A percentile compares a stretch with the other conserved stretches of the same genome.
phyloP scores from a whole-genome alignment of 129 eudicot species.

The Artemisia annua region DNA sequence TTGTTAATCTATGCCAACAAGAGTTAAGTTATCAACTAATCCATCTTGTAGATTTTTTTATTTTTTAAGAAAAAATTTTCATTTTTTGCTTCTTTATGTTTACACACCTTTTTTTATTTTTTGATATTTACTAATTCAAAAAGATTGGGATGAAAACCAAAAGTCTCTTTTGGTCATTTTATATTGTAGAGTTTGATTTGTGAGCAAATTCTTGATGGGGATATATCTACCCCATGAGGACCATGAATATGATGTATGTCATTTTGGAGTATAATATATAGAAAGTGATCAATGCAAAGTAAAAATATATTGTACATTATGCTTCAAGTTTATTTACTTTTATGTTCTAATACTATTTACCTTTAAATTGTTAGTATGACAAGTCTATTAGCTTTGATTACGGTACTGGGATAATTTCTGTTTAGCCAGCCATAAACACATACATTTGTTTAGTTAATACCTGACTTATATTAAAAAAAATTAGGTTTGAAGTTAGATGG shows the following conservation, averaged over 20 bases:
- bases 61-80: neutral
- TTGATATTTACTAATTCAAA: constrained; percentile 10
- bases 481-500: too few species aligned
- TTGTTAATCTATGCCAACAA: constrained; percentile 68
- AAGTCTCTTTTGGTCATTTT: constrained; percentile 8
- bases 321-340: neutral
- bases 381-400: too few species aligned
- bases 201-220: constrained; percentile 1
- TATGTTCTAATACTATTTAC: neutral
- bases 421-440: too few species aligned
- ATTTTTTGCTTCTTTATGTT: neutral
- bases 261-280: neutral
- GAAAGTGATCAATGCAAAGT: neutral
- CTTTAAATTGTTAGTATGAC: too few species aligned
- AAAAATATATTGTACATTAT: neutral
- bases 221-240: neutral
- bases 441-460: too few species aligned
- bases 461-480: too few species aligned
- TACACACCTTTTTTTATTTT: neutral
- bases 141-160: neutral
- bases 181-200: constrained; percentile 4
- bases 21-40: constrained; percentile 32
- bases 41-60: constrained; percentile 1
- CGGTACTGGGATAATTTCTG: too few species aligned
- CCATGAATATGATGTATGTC: constrained; percentile 13